phyloP scores from a whole-genome alignment of 1,284 basidiomycete species.

The Fomitopsis pinicola region DNA sequence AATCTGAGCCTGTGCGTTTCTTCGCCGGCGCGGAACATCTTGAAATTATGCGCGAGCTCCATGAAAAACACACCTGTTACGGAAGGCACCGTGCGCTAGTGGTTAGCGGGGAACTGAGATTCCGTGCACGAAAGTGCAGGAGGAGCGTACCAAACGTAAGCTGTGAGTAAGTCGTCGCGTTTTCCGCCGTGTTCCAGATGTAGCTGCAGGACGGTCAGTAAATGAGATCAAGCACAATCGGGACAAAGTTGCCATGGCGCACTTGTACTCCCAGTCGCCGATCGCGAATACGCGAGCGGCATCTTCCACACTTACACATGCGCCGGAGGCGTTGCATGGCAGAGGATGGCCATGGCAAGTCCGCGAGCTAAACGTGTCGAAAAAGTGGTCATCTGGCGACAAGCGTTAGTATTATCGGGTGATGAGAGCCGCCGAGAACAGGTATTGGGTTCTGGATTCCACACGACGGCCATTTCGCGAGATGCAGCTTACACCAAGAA shows the following conservation, averaged over 20 bases:
- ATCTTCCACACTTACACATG: constrained; percentile 40
- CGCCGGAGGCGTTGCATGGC: constrained; percentile 42
- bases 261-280: constrained; percentile 51
- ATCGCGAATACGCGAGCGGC: constrained; percentile 39
- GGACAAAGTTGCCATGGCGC: constrained; percentile 12
- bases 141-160: constrained; percentile 40
- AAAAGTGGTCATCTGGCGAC: constrained; percentile 34
- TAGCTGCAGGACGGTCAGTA: constrained; percentile 30
- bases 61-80: constrained; percentile 29
- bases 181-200: constrained; percentile 45
- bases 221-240: background rate
- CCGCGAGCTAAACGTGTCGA: constrained; percentile 47
- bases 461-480: background rate
- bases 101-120: background rate
- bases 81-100: background rate
- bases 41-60: constrained; percentile 30
- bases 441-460: background rate
- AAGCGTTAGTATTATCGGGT: background rate
- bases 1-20: constrained; percentile 37
- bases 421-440: background rate
- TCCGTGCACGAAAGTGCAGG: background rate
- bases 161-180: constrained; percentile 40
- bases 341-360: constrained; percentile 45
- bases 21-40: constrained; percentile 27
- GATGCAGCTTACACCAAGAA: constrained; percentile 33